Evolutionary conservation across 306 rosid species (phyloP).

Genomic region (Lupinus albus): DNA sequence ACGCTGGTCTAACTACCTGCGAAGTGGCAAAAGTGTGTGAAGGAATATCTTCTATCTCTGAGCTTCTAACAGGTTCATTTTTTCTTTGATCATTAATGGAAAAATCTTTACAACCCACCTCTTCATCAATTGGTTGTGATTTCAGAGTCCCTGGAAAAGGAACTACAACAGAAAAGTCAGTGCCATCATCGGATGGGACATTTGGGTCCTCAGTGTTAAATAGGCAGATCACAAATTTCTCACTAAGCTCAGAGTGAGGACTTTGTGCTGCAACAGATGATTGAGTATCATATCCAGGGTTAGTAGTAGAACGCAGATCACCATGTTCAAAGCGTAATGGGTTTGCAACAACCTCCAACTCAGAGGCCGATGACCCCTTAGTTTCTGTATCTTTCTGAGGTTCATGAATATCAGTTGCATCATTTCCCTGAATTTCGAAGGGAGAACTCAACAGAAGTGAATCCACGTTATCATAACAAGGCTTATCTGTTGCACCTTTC

Average conservation of each 20-base stretch:
- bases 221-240: conserved; percentile 47
- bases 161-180: conserved; percentile 2
- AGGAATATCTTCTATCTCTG: conserved; percentile 51
- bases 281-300: conserved; percentile 42
- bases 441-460: conserved; percentile 53
- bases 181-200: conserved; percentile 58
- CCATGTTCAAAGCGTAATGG: conserved; percentile 34
- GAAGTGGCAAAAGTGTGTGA: conserved; percentile 37
- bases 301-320: conserved; percentile 37
- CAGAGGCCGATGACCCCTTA: conserved; percentile 30
- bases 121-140: conserved; percentile 40
- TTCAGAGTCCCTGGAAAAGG: conserved; percentile 19
- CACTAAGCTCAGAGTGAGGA: conserved; percentile 34
- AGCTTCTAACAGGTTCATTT: conserved; percentile 37
- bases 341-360: conserved; percentile 38
- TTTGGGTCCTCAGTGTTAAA: conserved; percentile 70
- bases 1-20: conserved; percentile 38
- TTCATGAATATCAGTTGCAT: conserved; percentile 38
- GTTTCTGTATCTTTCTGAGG: conserved; percentile 40
- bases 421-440: conserved; percentile 45
- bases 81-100: conserved; percentile 36
- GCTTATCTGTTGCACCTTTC: conserved; percentile 47
- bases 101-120: conserved; percentile 41
- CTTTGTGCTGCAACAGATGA: conserved; percentile 34
- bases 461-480: conserved; percentile 42